These are phyloP conservation scores for Kurtzmaniella cleridarum DNA, from an alignment of 805 yeast genomes.

Conservation along the genomic window DNA sequence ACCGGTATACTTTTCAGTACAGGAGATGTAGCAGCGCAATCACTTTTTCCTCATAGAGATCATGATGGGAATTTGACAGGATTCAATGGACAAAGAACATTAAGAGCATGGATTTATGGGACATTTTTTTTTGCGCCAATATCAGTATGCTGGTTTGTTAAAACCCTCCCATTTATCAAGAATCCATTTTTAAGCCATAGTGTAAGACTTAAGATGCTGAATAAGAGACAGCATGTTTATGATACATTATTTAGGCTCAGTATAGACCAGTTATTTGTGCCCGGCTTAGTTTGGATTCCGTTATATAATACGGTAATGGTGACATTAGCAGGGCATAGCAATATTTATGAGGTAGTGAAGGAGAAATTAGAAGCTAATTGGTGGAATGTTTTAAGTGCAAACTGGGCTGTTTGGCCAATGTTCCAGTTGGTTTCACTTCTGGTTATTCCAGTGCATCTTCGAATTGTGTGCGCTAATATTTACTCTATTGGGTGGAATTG, in stretches of 20 bases:
- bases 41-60: slow-evolving; percentile 28
- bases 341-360: slow-evolving; percentile 26
- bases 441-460: slow-evolving; percentile 33
- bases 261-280: slow-evolving; percentile 32
- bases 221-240: slow-evolving; percentile 9
- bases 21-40: slow-evolving; percentile 40
- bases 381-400: slow-evolving; percentile 36
- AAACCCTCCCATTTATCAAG: slow-evolving; percentile 28
- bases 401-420: slow-evolving; percentile 40
- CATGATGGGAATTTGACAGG: slow-evolving; percentile 9
- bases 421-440: slow-evolving; percentile 34
- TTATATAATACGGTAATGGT: slow-evolving; percentile 37
- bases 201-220: slow-evolving; percentile 9
- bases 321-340: slow-evolving; percentile 27
- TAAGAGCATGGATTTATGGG: slow-evolving; percentile 35
- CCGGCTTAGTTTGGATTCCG: slow-evolving; percentile 38
- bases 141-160: slow-evolving; percentile 34
- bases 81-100: slow-evolving; percentile 24
- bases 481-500: slow-evolving; percentile 41
- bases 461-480: slow-evolving; percentile 32
- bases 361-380: slow-evolving; percentile 33
- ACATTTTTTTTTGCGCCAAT: slow-evolving; percentile 34
- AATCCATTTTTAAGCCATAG: slow-evolving; percentile 27
- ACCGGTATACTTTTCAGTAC: slow-evolving; percentile 44
- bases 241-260: slow-evolving; percentile 22